A percentile compares a stretch with the other conserved stretches of the same genome.
phyloP scores from a whole-genome alignment of 2,329 filamentous ascomycete genomes.

The Neofusicoccum ribis region DNA sequence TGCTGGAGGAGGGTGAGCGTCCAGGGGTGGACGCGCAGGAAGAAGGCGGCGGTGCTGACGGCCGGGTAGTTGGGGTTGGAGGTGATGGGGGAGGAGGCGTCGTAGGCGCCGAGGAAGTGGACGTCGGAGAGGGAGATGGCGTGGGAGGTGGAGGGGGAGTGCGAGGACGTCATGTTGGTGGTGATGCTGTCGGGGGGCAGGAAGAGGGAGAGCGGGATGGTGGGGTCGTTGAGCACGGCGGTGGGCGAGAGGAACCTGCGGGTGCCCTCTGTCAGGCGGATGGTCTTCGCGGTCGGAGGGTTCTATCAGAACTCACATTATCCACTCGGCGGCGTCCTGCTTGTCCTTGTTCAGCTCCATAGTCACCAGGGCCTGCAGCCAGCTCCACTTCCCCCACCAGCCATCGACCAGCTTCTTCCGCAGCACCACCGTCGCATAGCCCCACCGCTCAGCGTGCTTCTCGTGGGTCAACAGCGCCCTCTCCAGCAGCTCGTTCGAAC shows the following conservation, averaged over 20 bases:
- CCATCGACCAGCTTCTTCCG: constrained; percentile 34
- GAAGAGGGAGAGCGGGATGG: constrained; percentile 33
- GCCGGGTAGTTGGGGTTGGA: constrained; percentile 24
- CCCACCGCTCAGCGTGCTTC: constrained; percentile 35
- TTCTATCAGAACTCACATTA: constrained; percentile 25
- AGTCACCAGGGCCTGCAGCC: constrained; percentile 28
- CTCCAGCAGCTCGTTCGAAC: constrained; percentile 31
- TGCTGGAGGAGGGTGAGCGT: constrained; percentile 25
- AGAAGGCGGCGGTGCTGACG: constrained; percentile 33
- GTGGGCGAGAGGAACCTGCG: constrained; percentile 29
- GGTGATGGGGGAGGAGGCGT: constrained; percentile 26
- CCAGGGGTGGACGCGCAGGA: constrained; percentile 30
- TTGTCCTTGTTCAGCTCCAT: constrained; percentile 31
- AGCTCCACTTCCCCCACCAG: constrained; percentile 38
- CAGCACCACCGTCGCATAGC: constrained; percentile 39
- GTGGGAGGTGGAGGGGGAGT: constrained; percentile 30
- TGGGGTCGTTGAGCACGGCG: constrained; percentile 31
- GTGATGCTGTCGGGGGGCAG: constrained; percentile 33
- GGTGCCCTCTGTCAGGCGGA: background rate
- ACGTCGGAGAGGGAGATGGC: constrained; percentile 24
- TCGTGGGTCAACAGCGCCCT: constrained; percentile 38
- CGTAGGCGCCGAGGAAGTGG: constrained; percentile 29
- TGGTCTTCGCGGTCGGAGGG: background rate
- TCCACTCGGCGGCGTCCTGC: constrained; percentile 29
- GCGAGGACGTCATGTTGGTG: constrained; percentile 29